phyloP scores from a whole-genome alignment of 2,329 filamentous ascomycete species.

The Teratosphaeria viscida region DNA sequence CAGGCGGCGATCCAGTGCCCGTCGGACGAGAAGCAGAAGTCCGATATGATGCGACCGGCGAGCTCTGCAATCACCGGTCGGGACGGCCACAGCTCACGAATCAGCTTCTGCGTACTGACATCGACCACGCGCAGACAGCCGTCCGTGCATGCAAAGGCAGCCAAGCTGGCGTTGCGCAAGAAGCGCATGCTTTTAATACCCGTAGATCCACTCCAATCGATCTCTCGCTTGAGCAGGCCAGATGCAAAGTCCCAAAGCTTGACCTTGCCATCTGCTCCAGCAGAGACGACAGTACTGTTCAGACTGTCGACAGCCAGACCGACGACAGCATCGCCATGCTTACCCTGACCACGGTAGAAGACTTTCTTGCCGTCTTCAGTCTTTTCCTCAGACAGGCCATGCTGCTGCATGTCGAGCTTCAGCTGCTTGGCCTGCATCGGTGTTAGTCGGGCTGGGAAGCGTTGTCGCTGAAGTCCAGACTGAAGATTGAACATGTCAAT shows the following conservation, averaged over 20 bases:
- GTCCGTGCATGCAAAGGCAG: conserved; percentile 84
- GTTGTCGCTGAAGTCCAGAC: conserved; percentile 77
- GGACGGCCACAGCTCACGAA: conserved; percentile 86
- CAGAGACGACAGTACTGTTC: conserved; percentile 77
- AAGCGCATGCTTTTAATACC: conserved; percentile 69
- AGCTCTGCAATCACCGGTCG: conserved; percentile 15
- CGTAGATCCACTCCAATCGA: conserved; percentile 73
- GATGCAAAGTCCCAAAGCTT: conserved; percentile 98
- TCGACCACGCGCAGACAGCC: conserved; percentile 81
- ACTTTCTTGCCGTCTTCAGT: conserved; percentile 30
- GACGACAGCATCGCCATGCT: conserved; percentile 72
- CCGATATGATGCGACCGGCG: conserved; percentile 17
- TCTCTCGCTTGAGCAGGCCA: conserved; percentile 65
- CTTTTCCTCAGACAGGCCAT: conserved; percentile 30
- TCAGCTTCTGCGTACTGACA: conserved; percentile 77
- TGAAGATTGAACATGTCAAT: conserved; percentile 97
- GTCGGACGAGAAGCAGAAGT: conserved; percentile 68
- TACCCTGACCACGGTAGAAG: conserved; percentile 47
- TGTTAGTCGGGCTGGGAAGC: conserved; percentile 71
- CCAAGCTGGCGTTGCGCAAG: conserved; percentile 70
- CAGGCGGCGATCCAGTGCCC: conserved; percentile 88
- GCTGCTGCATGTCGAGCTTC: conserved; percentile 44
- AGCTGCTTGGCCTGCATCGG: conserved; percentile 68
- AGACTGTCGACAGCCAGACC: conserved; percentile 82
- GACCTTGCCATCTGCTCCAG: conserved; percentile 78